Evolutionary conservation across 2,329 filamentous ascomycete species (phyloP), one percentile per base, ranked within the genome.

Genomic region (Helminthosporium solani): DNA sequence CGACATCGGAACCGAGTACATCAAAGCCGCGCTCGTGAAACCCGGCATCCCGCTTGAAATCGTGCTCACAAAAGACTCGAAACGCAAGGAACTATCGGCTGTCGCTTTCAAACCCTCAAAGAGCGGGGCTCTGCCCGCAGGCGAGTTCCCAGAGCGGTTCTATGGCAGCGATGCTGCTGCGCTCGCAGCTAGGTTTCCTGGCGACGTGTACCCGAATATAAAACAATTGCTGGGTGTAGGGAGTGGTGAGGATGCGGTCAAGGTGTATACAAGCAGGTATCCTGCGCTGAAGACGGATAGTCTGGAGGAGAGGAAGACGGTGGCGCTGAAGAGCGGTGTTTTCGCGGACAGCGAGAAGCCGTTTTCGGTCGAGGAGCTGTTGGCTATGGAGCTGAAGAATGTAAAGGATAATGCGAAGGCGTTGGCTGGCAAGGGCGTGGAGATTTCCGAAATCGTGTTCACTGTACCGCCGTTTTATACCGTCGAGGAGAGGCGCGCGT

Each of bases 11-110:
- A 96, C 94, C 46, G 90, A 96, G 70, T 96, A 95, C 75, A 88
- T 99, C 75, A 99, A 97, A 77, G 92, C 92, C 21, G 85, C 88
- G 12, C 82, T 99, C 33, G 92, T 99, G 52, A 97, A 97, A 75
- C 94, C 94, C 2, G 94, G 94, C 50, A 92, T 95, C 42, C 94
- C 94, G 9, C 88, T 99, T 67, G 94, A 99, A 58, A 97, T 99
- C 56, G 92, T 99, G 70, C 81, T 96, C 46, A 96, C 91, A 23
- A 99, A 97, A 70, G 94, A 99, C 74, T 96, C 94, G 23, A 88
- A 95, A 71, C 87, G 94, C 66, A 99, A 99, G 78, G 94, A 99
- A 71, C 82, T 82, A 19, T 89, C 91, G 2, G 91, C 90, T 33
- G 84, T 99, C 58, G 87, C 90, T 34, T 97, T 99, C 76, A 97